Base-by-base conservation (phyloP, 106 monocot species). In the Dioscorea alata region DNA sequence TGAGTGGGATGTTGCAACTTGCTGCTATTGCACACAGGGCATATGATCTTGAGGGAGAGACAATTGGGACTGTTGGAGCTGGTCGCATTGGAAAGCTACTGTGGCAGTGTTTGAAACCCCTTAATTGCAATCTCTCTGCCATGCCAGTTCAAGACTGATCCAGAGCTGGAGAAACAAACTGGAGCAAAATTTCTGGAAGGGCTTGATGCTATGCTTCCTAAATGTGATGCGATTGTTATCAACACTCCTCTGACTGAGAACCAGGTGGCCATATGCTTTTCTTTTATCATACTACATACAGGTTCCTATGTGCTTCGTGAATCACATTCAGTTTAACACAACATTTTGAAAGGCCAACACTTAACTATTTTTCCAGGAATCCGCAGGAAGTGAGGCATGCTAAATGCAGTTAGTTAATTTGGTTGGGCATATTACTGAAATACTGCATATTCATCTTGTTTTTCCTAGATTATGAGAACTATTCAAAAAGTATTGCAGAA, bases 11-110 rank as follows among this genome's bases (percentile, higher is more conserved):
- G 97, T 92, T 14, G 92, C 97, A 3, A 92, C 70, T 92, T 14
- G 92, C 97, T 4, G 97, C 70, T 16, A 90, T 97, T 34, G 75
- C 97, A 5, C 73, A 92, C 48, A 80, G 92, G 56, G 84, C 92
- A 31, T 97, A 92, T 72, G 97, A 97, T 63, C 86, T 97, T 25
- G 97, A 97, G 57, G 97, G 87, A 6, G 92, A 97, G 73, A 97
- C 97, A 9, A 68, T 97, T 52, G 97, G 97, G 4, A 92, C 97
- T 25, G 85, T 97, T 25, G 97, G 97, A 1, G 92, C 91, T 16
- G 97, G 92, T 0, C 82, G 97, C 5, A 92, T 97, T 0, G 97
- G 97, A 7, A 89, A 76, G 76, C 82, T 89, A 60, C 50, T 97
- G 59, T 69, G 92, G 8, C 97, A 97, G 72, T 75, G 92, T 12